phyloP scores from a whole-genome alignment of 768 basidiomycete genomes.

The Scleroderma bovista region DNA sequence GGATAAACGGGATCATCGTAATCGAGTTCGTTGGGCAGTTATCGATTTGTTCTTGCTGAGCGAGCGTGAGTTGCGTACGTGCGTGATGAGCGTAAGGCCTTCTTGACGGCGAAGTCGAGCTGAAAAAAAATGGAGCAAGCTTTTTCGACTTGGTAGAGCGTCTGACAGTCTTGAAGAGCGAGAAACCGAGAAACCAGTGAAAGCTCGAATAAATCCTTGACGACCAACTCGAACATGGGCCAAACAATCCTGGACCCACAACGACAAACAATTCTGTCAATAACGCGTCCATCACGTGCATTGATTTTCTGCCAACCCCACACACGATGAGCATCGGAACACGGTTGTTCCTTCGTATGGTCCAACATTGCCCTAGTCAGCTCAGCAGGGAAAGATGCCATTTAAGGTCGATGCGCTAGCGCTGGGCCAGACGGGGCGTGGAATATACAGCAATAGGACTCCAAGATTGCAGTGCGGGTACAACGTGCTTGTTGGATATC shows the following conservation, averaged over 20 bases:
- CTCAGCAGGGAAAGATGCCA: too few species aligned
- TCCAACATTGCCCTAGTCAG: too few species aligned
- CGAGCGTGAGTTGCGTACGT: constrained; percentile 21
- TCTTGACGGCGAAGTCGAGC: constrained; percentile 30
- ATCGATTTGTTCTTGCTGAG: constrained; percentile 12
- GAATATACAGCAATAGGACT: too few species aligned
- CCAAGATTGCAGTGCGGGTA: too few species aligned
- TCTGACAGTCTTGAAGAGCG: constrained; percentile 16
- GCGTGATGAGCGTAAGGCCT: constrained; percentile 34
- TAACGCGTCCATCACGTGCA: constrained; percentile 16
- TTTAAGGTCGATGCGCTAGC: too few species aligned
- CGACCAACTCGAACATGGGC: constrained; percentile 9
- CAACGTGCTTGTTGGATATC: too few species aligned
- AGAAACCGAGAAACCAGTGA: constrained; percentile 3
- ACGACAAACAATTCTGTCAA: constrained; percentile 8
- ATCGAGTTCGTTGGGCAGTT: constrained; percentile 17
- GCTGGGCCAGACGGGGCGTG: too few species aligned
- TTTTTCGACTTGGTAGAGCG: constrained; percentile 17
- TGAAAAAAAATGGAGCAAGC: constrained; percentile 23
- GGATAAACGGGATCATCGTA: constrained; percentile 63
- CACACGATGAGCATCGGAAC: too few species aligned
- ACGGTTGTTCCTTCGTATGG: too few species aligned
- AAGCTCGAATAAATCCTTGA: constrained; percentile 3
- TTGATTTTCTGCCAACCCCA: too few species aligned
- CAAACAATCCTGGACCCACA: too few species aligned